Evolutionary conservation across 148 eudicot genomes (phyloP).

Genomic region (Bassia scoparia): DNA sequence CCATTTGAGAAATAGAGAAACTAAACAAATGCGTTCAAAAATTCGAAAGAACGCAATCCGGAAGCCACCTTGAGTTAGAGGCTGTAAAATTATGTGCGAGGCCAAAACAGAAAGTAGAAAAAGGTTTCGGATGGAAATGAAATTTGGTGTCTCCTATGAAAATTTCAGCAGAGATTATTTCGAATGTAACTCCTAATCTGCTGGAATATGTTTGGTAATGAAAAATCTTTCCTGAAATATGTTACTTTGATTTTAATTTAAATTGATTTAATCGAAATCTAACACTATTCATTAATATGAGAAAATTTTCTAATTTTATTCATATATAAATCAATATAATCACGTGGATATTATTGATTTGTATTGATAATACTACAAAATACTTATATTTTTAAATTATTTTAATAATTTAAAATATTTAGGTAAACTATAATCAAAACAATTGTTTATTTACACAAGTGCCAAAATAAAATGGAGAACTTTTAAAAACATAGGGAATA

Average conservation of each 20-base stretch:
- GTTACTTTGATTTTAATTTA: too few species aligned
- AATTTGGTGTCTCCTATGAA: slow-evolving; percentile 13
- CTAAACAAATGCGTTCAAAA: not conserved
- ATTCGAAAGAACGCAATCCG: slow-evolving; percentile 12
- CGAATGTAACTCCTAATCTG: slow-evolving; percentile 17
- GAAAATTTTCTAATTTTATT: too few species aligned
- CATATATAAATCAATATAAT: too few species aligned
- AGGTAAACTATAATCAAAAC: too few species aligned
- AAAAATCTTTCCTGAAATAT: not conserved
- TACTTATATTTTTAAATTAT: too few species aligned
- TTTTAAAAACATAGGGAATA: too few species aligned
- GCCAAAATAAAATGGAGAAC: too few species aligned
- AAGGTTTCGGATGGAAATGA: slow-evolving; percentile 6
- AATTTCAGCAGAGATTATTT: slow-evolving; percentile 19
- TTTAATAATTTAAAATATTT: too few species aligned
- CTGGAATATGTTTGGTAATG: slow-evolving; percentile 16
- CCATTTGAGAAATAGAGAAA: slow-evolving; percentile 24
- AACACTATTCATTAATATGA: too few species aligned
- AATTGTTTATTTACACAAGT: too few species aligned
- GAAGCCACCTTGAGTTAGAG: slow-evolving; percentile 19
- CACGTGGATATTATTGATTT: too few species aligned
- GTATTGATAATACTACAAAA: too few species aligned
- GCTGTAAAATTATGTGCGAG: slow-evolving; percentile 22
- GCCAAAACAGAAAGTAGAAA: not conserved
- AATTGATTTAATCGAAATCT: not conserved